Conservation (phyloP, 2,329 filamentous ascomycete species). For the Ambrosiella beaveri region DNA sequence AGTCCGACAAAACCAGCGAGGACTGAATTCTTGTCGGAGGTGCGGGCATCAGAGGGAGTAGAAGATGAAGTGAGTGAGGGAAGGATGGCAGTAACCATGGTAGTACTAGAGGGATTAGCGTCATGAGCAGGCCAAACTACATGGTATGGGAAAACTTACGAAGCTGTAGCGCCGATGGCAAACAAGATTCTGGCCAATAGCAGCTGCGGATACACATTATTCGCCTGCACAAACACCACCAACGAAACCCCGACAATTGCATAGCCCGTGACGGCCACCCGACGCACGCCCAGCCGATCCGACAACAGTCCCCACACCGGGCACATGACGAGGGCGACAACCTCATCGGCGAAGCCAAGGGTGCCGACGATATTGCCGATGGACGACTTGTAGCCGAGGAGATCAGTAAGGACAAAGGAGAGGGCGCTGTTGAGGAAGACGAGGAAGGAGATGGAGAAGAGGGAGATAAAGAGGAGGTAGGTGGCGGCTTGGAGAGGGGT, state of each 20-base stretch:
- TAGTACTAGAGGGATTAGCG: conserved; percentile 33
- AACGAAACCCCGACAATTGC: conserved; percentile 61
- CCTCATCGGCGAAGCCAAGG: conserved; percentile 68
- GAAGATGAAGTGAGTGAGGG: conserved; percentile 44
- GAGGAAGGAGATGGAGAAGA: conserved; percentile 78
- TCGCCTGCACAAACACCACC: conserved; percentile 66
- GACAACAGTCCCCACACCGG: conserved; percentile 64
- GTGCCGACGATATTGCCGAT: conserved; percentile 73
- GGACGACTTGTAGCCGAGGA: conserved; percentile 53
- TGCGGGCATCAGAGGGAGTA: not conserved
- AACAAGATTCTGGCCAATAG: conserved; percentile 73
- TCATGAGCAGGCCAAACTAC: not conserved
- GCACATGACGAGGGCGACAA: conserved; percentile 65
- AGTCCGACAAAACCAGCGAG: conserved; percentile 82
- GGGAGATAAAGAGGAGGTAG: conserved; percentile 65
- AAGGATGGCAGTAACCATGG: conserved; percentile 93
- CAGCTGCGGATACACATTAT: conserved; percentile 76
- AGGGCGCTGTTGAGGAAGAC: conserved; percentile 77
- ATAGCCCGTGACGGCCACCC: conserved; percentile 63
- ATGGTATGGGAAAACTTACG: conserved; percentile 30
- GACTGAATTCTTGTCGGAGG: conserved; percentile 31
- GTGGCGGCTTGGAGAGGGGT: conserved; percentile 47
- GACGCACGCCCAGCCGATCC: conserved; percentile 58
- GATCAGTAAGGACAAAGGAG: conserved; percentile 70
- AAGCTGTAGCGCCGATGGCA: conserved; percentile 78